Percentiles rank a stretch among this genome's conserved stretches.
These are phyloP conservation scores for Przewalskia tangutica DNA, from an alignment of 257 asterid genomes.

Conservation along the genomic window DNA sequence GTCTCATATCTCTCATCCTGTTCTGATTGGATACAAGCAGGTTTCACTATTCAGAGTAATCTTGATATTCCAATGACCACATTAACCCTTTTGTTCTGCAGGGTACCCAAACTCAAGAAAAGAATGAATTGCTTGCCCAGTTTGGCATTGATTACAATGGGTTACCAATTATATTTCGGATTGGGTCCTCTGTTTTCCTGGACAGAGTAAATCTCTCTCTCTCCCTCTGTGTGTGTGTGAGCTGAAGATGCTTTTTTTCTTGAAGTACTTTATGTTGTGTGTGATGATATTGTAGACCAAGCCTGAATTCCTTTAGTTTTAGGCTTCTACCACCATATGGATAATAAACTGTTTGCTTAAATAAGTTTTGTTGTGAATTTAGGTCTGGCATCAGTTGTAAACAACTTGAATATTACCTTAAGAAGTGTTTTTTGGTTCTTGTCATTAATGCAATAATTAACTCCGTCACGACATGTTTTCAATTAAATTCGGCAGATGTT, in stretches of 20 bases:
- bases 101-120: slow-evolving; percentile 85
- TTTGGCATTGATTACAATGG: slow-evolving; percentile 48
- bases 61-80: background rate
- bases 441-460: background rate
- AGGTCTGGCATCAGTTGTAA: background rate
- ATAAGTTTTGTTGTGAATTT: background rate
- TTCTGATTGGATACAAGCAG: background rate
- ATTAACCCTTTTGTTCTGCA: slow-evolving; percentile 19
- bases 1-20: background rate
- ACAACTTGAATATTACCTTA: background rate
- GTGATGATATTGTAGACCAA: background rate
- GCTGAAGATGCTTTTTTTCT: background rate
- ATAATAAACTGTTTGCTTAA: background rate
- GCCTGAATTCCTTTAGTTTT: background rate
- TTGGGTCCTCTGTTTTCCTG: slow-evolving; percentile 75
- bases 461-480: background rate
- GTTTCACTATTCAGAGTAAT: background rate
- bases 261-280: background rate
- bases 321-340: background rate
- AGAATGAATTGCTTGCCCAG: slow-evolving; percentile 45
- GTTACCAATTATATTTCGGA: slow-evolving; percentile 57
- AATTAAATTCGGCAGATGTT: background rate
- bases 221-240: background rate
- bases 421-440: background rate
- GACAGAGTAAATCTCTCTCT: slow-evolving; percentile 34